Conservation (phyloP, 1,139 yeast species). For the Protomyces arabidopsidicola region DNA sequence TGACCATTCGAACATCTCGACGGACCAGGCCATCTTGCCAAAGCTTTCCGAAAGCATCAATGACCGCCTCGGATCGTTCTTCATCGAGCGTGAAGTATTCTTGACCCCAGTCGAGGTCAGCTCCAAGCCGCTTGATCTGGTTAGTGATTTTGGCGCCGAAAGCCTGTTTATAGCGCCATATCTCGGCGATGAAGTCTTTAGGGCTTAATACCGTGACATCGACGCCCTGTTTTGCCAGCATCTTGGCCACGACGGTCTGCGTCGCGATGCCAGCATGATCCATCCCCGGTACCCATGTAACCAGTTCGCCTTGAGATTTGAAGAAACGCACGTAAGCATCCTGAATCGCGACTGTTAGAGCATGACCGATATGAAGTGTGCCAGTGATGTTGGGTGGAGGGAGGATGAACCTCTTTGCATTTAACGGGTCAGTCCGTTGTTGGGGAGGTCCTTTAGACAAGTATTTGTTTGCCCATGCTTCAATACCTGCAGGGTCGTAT, state of each 20-base stretch:
- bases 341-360: constrained; percentile 29
- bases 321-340: constrained; percentile 28
- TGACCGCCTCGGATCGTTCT: constrained; percentile 24
- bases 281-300: constrained; percentile 29
- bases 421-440: neutral
- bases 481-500: neutral
- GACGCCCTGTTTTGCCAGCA: constrained; percentile 22
- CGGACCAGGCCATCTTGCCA: constrained; percentile 28
- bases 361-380: constrained; percentile 30
- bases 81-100: constrained; percentile 29
- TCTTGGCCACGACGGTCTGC: constrained; percentile 27
- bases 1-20: constrained; percentile 29
- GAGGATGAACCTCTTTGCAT: constrained; percentile 13
- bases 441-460: constrained; percentile 2
- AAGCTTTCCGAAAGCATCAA: constrained; percentile 25
- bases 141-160: constrained; percentile 14
- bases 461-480: constrained; percentile 4
- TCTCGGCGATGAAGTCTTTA: constrained; percentile 2
- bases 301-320: constrained; percentile 19
- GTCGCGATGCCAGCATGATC: constrained; percentile 32
- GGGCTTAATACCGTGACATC: neutral
- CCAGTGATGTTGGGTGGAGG: constrained; percentile 32
- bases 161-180: constrained; percentile 10
- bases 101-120: constrained; percentile 28
- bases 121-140: constrained; percentile 26